Evolutionary conservation across 768 basidiomycete genomes (phyloP), one percentile per base, ranked within the genome.

Genomic region (Boletus subcaerulescens): DNA sequence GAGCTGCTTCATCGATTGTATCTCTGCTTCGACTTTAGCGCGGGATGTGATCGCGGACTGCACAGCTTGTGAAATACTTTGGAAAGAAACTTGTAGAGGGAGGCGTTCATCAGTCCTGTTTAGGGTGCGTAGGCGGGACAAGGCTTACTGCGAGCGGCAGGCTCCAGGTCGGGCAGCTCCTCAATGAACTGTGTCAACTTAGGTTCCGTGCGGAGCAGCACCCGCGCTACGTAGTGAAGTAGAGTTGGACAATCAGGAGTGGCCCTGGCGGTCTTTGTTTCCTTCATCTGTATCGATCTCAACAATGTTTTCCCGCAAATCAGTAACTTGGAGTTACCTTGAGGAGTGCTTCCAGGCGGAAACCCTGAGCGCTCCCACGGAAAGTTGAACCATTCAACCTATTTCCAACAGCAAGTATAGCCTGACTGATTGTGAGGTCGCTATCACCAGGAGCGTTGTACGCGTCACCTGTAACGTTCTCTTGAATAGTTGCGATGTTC

Each of bases 141-240:
- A 40, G 10, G 31, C 60, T 60, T 63, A 92, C 94, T 76, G 61
- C 91, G 80, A 20, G 91, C 87, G 11, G 91, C 93, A 4, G 90
- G 82, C 66, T 94, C 91, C 3, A 97, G 61, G 65, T 83, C 85
- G 1, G 91, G 86, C 61, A 91, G 71, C 13, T 95, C 93, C 24
- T 91, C 86, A 5, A 90, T 79, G 69, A 94, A 95, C 17, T 77
- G 77, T 5, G 88, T 73, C 13, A 91, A 67, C 0, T 77, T 73
- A 0, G 87, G 80, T 64, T 94, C 85, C 7, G 78, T 79, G 31
- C 85, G 80, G 53, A 89, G 62, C 15, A 96, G 76, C 7, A 89
- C 79, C 45, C 81, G 80, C 13, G 90, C 91, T n/a, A 96, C 68
- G 65, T 93, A 96, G 68, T 96, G 94, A 13, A 97, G 76, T n/a